Evolutionary conservation across 257 asterid genomes (phyloP).

Genomic region (Agastache rugosa): DNA sequence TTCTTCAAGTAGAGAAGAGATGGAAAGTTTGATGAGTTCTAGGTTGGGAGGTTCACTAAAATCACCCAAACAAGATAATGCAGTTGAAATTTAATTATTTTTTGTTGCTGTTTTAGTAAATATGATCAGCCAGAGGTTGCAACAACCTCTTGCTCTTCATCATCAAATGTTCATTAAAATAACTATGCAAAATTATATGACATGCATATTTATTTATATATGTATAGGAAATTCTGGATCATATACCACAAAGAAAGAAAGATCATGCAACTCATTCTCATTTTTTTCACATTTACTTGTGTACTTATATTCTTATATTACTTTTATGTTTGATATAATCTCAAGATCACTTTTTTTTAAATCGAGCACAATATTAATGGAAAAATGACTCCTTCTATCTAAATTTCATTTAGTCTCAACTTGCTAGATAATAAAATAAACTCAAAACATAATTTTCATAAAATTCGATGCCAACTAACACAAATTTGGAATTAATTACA

Average conservation of each 20-base stretch:
- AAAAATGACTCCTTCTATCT: too few species aligned
- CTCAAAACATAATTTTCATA: background rate
- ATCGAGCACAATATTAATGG: too few species aligned
- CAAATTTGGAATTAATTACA: too few species aligned
- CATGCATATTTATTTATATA: too few species aligned
- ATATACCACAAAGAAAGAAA: background rate
- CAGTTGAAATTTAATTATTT: constrained; percentile 17
- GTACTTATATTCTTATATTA: too few species aligned
- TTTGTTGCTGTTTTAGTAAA: background rate
- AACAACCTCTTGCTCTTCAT: background rate
- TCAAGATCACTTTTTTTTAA: too few species aligned
- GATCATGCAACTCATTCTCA: background rate
- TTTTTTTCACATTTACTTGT: too few species aligned
- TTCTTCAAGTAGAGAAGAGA: constrained; percentile 44
- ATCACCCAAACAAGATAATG: constrained; percentile 30
- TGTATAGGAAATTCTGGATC: background rate
- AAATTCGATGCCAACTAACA: too few species aligned
- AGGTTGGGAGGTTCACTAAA: constrained; percentile 37
- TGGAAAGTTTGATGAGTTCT: constrained; percentile 43
- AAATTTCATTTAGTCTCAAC: too few species aligned
- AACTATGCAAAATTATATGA: background rate
- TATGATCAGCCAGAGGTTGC: background rate
- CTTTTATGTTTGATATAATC: too few species aligned
- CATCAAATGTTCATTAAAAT: constrained; percentile 12
- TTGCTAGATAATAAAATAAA: too few species aligned